Conservation (phyloP, 768 basidiomycete genomes). For the Podaxis mareebaensis region DNA sequence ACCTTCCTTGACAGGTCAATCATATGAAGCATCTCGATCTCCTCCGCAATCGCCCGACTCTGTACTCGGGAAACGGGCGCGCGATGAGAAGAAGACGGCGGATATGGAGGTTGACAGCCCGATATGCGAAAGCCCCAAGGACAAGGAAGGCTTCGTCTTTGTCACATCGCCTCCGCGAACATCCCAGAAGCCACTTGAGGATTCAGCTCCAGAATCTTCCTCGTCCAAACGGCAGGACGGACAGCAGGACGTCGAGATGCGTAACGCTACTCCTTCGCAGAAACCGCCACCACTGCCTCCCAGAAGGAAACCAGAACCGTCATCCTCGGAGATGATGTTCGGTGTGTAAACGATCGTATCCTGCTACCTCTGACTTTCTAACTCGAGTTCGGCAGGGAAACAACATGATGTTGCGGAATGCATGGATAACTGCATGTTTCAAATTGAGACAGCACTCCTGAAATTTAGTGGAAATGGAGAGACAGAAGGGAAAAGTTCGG, state of each 20-base stretch:
- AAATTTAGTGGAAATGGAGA: conserved; percentile 62
- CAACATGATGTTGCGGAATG: conserved; percentile 99
- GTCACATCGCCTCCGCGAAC: conserved; percentile 32
- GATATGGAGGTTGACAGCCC: conserved; percentile 61
- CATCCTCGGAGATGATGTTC: conserved; percentile 89
- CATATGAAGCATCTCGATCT: conserved; percentile 26
- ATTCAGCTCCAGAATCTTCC: conserved; percentile 32
- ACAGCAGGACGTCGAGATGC: conserved; percentile 36
- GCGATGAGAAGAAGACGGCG: conserved; percentile 46
- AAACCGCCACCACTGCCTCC: conserved; percentile 58
- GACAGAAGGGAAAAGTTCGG: conserved; percentile 43
- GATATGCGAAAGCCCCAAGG: conserved; percentile 34
- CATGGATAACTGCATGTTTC: conserved; percentile 99
- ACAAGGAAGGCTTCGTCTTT: conserved; percentile 36
- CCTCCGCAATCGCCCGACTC: conserved; percentile 43
- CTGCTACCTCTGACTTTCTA: conserved; percentile 17
- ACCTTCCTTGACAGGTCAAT: conserved; percentile 26
- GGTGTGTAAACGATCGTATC: conserved; percentile 46
- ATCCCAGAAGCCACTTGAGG: conserved; percentile 15
- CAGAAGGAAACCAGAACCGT: conserved; percentile 51
- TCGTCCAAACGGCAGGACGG: conserved; percentile 32
- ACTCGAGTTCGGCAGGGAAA: conserved; percentile 53
- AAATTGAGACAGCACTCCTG: conserved; percentile 89
- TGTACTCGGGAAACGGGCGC: conserved; percentile 70
- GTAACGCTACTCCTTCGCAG: conserved; percentile 21